Evolutionary conservation across 495 filamentous ascomycete species (phyloP), one percentile per base, ranked within the genome.

Genomic region (Pyrenopolyporus hunteri): DNA sequence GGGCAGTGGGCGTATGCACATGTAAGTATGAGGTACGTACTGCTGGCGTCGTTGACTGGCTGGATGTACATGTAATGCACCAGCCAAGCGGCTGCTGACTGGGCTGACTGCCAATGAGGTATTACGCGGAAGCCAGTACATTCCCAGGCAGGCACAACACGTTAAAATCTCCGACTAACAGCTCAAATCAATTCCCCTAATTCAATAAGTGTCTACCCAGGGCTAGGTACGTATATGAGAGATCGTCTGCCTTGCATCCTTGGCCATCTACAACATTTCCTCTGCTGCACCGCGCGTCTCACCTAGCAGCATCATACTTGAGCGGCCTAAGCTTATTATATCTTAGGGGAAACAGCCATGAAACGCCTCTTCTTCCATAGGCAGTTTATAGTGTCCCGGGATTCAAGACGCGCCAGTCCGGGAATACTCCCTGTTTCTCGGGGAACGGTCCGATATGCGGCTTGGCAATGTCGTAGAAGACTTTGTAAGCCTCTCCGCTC

Each of bases 401-500:
- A 20, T 66, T 70, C 2, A 68, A 60, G 20, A 66, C 63, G 17
- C 70, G 68, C 77, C 77, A 81, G 44, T 78, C 76, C n/a, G 79
- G 79, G 37, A 75, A 66, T 19, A 78, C 66, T 25, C 50, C 53
- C 19, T 64, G 25, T 39, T 58, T 55, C 26, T 75, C 74, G 31
- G 69, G 43, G 11, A 71, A 66, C 40, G 63, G 62, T 10, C 70
- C 75, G 36, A 84, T 59, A 26, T 75, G 70, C 10, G 74, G 73
- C 47, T 69, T 37, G n/a, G 83, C 66, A 17, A 75, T 58, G 26
- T 78, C 70, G 35, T 76, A 78, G 33, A 84, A 76, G 31, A 82
- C 64, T 40, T 60, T 74, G 59, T 84, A 84, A 6, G 77, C 71
- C 49, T 74, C 73, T n/a, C 75, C 72, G 64, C 75, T 83, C 54